Evolutionary conservation across 2,329 filamentous ascomycete species (phyloP).

Genomic region (Coniosporium tulheliwenetii): DNA sequence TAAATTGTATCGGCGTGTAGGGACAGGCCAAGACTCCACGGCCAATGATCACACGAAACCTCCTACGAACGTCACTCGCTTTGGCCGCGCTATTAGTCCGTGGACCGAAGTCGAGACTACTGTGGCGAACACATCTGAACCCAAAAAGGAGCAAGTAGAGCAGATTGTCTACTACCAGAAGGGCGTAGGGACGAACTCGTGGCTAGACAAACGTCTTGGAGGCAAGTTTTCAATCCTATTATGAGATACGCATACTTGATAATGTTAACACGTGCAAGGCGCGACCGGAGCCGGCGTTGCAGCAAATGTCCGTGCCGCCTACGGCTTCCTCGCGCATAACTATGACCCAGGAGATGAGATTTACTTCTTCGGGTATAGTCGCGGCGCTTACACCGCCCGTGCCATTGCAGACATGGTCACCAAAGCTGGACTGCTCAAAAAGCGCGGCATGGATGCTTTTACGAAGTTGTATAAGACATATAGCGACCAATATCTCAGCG

Average conservation of each 20-base stretch:
- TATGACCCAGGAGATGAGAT: slow-evolving; percentile 29
- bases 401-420: slow-evolving; percentile 28
- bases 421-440: slow-evolving; percentile 25
- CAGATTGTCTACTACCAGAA: slow-evolving; percentile 24
- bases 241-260: too few relatives aligned
- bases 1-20: too few relatives aligned
- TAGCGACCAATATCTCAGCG: not conserved
- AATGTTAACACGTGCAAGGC: too few relatives aligned
- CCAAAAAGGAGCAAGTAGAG: slow-evolving; percentile 12
- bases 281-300: slow-evolving; percentile 14
- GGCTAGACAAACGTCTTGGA: slow-evolving; percentile 8
- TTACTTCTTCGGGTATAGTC: slow-evolving; percentile 28
- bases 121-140: too few relatives aligned
- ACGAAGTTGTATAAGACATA: not conserved
- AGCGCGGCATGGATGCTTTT: slow-evolving; percentile 1
- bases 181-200: slow-evolving; percentile 17
- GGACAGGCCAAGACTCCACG: slow-evolving; percentile 13
- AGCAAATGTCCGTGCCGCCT: slow-evolving; percentile 43
- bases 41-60: slow-evolving; percentile 1
- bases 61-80: slow-evolving; percentile 19
- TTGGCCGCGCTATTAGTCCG: slow-evolving; percentile 16
- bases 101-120: not conserved
- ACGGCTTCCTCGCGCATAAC: slow-evolving; percentile 46
- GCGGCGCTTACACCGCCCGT: slow-evolving; percentile 27
- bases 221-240: slow-evolving; percentile 7